Conservation (phyloP, 2,329 filamentous ascomycete species). For the Thielaviopsis cerberus region DNA sequence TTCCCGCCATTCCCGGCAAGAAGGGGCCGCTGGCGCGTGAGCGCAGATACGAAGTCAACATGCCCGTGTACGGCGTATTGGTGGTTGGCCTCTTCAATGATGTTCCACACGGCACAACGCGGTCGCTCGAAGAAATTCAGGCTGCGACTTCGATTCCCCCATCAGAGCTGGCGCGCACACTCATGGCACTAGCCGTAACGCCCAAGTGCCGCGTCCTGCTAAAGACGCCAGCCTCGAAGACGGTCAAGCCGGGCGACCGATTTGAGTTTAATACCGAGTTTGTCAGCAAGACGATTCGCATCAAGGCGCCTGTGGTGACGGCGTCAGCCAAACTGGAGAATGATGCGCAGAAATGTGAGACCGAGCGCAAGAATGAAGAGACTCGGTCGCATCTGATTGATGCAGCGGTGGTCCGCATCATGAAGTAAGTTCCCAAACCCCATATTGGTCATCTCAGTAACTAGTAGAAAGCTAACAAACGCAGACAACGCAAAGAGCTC, state of each 20-base stretch:
- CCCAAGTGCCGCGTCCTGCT: constrained; percentile 65
- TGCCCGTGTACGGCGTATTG: constrained; percentile 83
- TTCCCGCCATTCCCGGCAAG: constrained; percentile 56
- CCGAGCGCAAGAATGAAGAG: constrained; percentile 59
- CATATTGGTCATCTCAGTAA: neutral
- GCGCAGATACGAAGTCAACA: constrained; percentile 72
- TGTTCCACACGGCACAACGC: constrained; percentile 24
- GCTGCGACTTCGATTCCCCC: constrained; percentile 60
- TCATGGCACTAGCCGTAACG: constrained; percentile 66
- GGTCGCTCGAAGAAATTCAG: constrained; percentile 62
- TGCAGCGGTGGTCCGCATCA: constrained; percentile 61
- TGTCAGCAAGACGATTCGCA: constrained; percentile 62
- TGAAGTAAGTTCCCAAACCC: constrained; percentile 47
- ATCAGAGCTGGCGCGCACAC: constrained; percentile 53
- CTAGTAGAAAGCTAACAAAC: constrained; percentile 16
- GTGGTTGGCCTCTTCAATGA: constrained; percentile 82
- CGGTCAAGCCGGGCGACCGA: constrained; percentile 54
- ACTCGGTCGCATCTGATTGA: constrained; percentile 53
- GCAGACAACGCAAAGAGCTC: constrained; percentile 54
- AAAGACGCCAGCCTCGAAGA: constrained; percentile 65
- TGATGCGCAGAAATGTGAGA: constrained; percentile 46
- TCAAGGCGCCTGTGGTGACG: constrained; percentile 75
- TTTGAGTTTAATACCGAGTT: constrained; percentile 75
- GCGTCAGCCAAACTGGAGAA: constrained; percentile 73
- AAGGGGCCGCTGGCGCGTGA: constrained; percentile 41